Conservation (phyloP, 768 basidiomycete species). For the Leucosporidium yakuticum region DNA sequence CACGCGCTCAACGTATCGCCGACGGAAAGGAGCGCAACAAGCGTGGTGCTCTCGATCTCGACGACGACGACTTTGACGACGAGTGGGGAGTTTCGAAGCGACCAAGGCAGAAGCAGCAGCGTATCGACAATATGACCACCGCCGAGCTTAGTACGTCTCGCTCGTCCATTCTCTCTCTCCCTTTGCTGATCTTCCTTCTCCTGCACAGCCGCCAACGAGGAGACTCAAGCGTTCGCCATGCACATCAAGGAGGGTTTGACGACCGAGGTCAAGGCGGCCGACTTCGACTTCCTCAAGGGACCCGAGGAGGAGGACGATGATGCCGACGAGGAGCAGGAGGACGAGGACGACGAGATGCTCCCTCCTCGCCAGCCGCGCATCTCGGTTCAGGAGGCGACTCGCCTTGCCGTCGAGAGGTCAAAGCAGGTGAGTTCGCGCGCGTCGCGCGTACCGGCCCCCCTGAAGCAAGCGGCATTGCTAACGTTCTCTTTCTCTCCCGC, state of each 20-base stretch:
- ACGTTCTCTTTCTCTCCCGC: no score
- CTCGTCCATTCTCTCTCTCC: not conserved
- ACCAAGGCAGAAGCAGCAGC: slow-evolving; percentile 5
- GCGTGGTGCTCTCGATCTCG: slow-evolving; percentile 14
- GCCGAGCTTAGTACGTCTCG: slow-evolving; percentile 15
- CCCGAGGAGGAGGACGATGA: not conserved
- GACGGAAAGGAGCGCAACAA: slow-evolving; percentile 29
- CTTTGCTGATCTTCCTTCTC: not conserved
- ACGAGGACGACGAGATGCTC: not conserved
- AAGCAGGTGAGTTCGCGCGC: no score
- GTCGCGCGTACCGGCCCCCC: no score
- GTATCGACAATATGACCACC: slow-evolving; percentile 1
- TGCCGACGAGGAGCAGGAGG: not conserved
- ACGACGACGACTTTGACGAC: slow-evolving; percentile 33
- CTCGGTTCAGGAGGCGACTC: not conserved
- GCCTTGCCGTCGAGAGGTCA: not conserved
- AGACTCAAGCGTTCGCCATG: slow-evolving; percentile 19
- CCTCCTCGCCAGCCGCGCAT: not conserved
- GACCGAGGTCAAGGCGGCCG: not conserved
- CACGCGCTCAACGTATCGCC: slow-evolving; percentile 18
- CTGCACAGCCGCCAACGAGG: slow-evolving; percentile 15
- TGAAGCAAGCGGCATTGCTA: no score
- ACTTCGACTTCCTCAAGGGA: slow-evolving; percentile 2
- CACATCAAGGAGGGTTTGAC: not conserved
- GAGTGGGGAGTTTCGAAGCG: slow-evolving; percentile 1